These are phyloP conservation scores for Aspergillus egyptiacus DNA, from an alignment of 495 filamentous ascomycete genomes.

Conservation along the genomic window DNA sequence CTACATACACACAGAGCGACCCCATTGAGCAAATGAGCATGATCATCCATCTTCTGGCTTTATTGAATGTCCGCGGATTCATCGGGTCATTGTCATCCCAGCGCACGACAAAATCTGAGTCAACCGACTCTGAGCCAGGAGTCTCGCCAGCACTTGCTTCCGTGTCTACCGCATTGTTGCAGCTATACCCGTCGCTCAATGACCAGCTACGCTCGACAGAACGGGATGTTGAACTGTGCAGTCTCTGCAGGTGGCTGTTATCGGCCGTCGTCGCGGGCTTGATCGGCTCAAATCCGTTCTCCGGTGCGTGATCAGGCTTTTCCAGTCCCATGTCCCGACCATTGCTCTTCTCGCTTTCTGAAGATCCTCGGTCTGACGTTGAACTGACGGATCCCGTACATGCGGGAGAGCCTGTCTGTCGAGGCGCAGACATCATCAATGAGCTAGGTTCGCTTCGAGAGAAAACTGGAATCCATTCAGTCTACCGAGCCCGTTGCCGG, in stretches of 20 bases:
- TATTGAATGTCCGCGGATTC: conserved; percentile 66
- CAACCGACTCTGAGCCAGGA: no score
- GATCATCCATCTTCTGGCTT: conserved; percentile 70
- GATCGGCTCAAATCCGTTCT: conserved; percentile 27
- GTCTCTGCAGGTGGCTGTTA: conserved; percentile 18
- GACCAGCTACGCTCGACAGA: conserved; percentile 44
- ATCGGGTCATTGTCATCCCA: conserved; percentile 72
- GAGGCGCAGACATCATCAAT: conserved; percentile 10
- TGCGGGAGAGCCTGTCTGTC: conserved; percentile 1
- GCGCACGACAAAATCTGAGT: conserved; percentile 61
- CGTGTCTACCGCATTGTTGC: conserved; percentile 30
- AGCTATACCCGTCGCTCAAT: conserved; percentile 58
- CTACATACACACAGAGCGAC: conserved; percentile 77
- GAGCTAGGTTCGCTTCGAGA: neutral
- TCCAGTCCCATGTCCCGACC: conserved; percentile 10
- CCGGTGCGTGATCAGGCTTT: conserved; percentile 13
- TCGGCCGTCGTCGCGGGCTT: conserved; percentile 10
- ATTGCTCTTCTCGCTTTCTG: conserved; percentile 9
- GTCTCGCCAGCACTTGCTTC: conserved; percentile 20
- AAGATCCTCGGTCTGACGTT: conserved; percentile 6
- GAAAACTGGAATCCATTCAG: neutral
- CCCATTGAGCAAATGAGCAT: conserved; percentile 63
- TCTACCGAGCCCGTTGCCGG: neutral
- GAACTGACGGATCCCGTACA: conserved; percentile 5
- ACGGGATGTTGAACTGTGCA: conserved; percentile 21